Evolutionary conservation across 2,329 filamentous ascomycete species (phyloP).

Genomic region (Xenoacremonium recifei): DNA sequence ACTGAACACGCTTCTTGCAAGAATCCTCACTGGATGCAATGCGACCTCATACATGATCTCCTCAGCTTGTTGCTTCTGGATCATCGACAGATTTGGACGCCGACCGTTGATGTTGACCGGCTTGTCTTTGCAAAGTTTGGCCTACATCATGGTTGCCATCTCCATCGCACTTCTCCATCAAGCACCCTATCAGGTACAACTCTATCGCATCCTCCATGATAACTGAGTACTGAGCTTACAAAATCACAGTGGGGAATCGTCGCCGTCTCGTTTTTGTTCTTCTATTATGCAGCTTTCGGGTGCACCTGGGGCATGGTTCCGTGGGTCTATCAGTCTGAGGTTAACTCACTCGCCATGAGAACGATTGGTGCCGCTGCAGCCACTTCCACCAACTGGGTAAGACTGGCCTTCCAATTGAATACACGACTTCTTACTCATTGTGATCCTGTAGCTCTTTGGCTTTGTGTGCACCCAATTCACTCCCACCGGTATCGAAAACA

Average conservation of each 20-base stretch:
- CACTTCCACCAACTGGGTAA: neutral
- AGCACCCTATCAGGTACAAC: neutral
- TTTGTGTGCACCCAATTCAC: neutral
- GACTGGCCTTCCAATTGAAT: neutral
- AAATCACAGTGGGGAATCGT: neutral
- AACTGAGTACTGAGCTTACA: neutral
- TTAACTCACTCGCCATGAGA: neutral
- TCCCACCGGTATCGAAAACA: neutral
- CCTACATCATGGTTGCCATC: neutral
- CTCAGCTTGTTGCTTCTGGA: neutral
- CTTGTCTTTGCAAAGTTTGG: neutral
- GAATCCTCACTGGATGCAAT: neutral
- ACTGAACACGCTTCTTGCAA: neutral
- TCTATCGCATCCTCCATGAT: neutral
- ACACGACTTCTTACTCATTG: no score
- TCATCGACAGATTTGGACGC: neutral
- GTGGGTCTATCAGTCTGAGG: neutral
- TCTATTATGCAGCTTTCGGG: neutral
- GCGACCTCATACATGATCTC: neutral
- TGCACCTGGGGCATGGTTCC: neutral
- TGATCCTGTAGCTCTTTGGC: neutral
- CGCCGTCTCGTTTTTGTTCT: neutral
- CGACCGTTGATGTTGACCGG: neutral
- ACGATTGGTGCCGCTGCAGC: neutral
- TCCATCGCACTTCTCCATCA: neutral